Evolutionary conservation across 495 filamentous ascomycete species (phyloP).

Genomic region (Cercophora scortea): DNA sequence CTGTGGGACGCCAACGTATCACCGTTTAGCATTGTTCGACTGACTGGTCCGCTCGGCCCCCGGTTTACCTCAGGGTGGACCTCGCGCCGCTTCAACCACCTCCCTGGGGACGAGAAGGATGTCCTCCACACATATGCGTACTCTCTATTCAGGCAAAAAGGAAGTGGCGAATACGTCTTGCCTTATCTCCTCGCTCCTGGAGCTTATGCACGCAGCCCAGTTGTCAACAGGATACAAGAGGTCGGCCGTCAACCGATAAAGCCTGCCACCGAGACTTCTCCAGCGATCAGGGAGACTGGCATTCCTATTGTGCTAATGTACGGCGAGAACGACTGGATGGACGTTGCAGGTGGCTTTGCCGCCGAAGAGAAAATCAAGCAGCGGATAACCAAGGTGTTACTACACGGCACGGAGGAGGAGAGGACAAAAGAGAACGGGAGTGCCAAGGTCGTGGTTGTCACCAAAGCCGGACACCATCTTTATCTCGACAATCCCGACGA

Average conservation of each 20-base stretch:
- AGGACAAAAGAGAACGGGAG: conserved; percentile 63
- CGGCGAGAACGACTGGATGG: conserved; percentile 98
- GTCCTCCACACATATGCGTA: conserved; percentile 89
- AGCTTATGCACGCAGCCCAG: conserved; percentile 79
- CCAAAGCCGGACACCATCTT: conserved; percentile 81
- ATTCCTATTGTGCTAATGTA: conserved; percentile 89
- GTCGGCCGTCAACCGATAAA: conserved; percentile 60
- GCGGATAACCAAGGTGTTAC: conserved; percentile 49
- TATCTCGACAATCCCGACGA: conserved; percentile 87
- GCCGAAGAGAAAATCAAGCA: conserved; percentile 73
- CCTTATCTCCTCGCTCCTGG: conserved; percentile 90
- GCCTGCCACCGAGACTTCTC: conserved; percentile 25
- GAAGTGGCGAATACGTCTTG: conserved; percentile 92
- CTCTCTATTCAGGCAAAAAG: conserved; percentile 83
- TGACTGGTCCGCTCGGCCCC: conserved; percentile 86
- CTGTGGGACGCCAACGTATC: conserved; percentile 97
- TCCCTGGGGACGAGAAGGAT: conserved; percentile 72
- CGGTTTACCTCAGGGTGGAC: conserved; percentile 94
- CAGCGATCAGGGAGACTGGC: conserved; percentile 54
- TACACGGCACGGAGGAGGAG: conserved; percentile 58
- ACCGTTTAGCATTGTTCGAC: conserved; percentile 83
- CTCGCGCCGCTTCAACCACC: conserved; percentile 78
- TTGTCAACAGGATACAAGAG: conserved; percentile 80
- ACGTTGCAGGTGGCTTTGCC: conserved; percentile 75
- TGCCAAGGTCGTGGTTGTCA: conserved; percentile 78